Conservation (phyloP, 495 filamentous ascomycete species). For the Articulospora tetracladia region DNA sequence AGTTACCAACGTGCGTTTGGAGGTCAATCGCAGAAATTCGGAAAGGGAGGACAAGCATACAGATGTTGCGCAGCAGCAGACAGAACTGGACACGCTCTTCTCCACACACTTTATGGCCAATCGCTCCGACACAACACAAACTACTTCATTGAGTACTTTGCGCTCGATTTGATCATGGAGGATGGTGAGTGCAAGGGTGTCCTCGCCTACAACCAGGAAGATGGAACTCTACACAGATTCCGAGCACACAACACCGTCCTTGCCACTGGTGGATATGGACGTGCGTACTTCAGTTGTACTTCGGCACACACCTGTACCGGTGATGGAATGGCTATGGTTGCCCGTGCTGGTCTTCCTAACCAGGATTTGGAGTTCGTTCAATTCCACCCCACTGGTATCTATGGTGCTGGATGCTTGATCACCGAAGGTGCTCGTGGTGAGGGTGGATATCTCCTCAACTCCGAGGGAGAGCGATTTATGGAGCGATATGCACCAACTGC, state of each 20-base stretch:
- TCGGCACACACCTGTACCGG: constrained; percentile 97
- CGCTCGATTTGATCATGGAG: constrained; percentile 93
- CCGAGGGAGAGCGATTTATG: constrained; percentile 98
- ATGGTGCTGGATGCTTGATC: constrained; percentile 96
- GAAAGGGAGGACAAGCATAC: constrained; percentile 96
- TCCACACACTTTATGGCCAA: constrained; percentile 98
- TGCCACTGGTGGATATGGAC: constrained; percentile 93
- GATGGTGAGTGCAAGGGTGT: constrained; percentile 94
- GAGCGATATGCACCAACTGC: constrained; percentile 96
- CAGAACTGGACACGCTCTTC: constrained; percentile 90
- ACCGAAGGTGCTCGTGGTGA: constrained; percentile 98
- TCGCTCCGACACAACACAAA: constrained; percentile 96
- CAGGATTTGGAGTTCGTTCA: constrained; percentile 99
- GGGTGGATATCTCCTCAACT: constrained; percentile 95
- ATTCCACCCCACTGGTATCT: constrained; percentile 99
- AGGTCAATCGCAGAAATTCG: constrained; percentile 91
- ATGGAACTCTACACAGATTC: constrained; percentile 95
- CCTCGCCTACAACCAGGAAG: constrained; percentile 95
- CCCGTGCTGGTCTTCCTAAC: constrained; percentile 94
- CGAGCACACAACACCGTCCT: constrained; percentile 92
- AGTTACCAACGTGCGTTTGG: constrained; percentile 95
- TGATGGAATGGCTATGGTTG: constrained; percentile 98
- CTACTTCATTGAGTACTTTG: constrained; percentile 99
- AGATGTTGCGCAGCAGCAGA: constrained; percentile 93
- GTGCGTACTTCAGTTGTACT: constrained; percentile 96